A percentile compares a stretch with the other conserved stretches of the same genome.
Evolutionary conservation across 306 rosid genomes (phyloP).

Genomic region (Phaseolus lunatus): DNA sequence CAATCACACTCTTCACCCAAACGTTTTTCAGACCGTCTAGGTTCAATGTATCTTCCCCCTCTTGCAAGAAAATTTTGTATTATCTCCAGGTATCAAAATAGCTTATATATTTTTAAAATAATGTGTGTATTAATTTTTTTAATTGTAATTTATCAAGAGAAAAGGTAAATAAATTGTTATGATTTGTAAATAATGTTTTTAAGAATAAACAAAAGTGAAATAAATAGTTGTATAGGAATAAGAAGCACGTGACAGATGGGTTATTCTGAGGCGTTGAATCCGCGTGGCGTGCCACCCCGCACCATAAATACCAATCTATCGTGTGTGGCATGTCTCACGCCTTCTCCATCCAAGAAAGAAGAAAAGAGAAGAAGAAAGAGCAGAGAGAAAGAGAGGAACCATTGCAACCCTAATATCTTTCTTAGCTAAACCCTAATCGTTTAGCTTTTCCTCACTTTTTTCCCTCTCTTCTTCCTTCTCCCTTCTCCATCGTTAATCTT

Average conservation of each 20-base stretch:
- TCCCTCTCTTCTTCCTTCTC: constrained; percentile 38
- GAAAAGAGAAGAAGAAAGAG: constrained; percentile 16
- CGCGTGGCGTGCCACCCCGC: constrained; percentile 7
- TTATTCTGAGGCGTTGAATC: background rate
- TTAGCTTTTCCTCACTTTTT: constrained; percentile 49
- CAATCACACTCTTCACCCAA: constrained; percentile 1
- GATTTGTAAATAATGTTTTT: no score
- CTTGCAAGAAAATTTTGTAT: no score
- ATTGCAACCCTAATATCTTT: constrained; percentile 38
- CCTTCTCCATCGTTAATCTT: background rate
- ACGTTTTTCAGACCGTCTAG: constrained; percentile 50
- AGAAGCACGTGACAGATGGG: constrained; percentile 14
- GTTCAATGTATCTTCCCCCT: constrained; percentile 59
- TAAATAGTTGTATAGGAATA: no score
- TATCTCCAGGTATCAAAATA: no score
- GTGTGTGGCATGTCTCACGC: background rate
- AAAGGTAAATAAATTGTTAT: no score
- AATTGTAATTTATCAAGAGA: no score
- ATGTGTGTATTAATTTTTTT: no score
- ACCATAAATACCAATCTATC: constrained; percentile 41
- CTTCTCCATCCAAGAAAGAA: background rate
- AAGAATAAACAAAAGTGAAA: no score
- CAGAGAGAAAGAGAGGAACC: constrained; percentile 36
- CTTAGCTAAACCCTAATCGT: constrained; percentile 56
- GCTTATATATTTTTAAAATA: no score